Base-by-base conservation (phyloP, 345 rosid genomes). In the Psidium guajava region DNA sequence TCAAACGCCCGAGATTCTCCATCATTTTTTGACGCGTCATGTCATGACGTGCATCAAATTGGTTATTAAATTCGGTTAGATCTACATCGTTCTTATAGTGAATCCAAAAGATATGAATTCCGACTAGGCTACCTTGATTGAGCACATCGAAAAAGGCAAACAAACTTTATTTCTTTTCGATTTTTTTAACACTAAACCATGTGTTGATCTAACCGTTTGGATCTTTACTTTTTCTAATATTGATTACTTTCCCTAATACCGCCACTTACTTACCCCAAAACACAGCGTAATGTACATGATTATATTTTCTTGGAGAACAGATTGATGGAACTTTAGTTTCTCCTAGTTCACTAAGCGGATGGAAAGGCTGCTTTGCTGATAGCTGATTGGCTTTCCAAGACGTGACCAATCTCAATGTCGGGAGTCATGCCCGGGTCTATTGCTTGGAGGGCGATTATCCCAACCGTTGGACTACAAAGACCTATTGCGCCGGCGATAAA, bases 381-480 rank as follows among this genome's bases (percentile, higher is more conserved):
- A 57, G 21, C 44, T 91, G 91, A 92, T 42, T 90, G 5, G 4
- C 11, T 51, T 88, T 89, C 64, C 2, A 0, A 14, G 2, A 52
- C 2, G 86, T 90, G 5, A 2, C 57, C n/a, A 59, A 85, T 73
- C 88, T 91, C 49, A 3, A 28, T 28, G 14, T 90, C 2, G 93
- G 95, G 94, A 94, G 95, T 94, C 97, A 95, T 92, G 92, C 93
- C 96, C 93, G 94, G 95, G 92, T 91, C 36, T 36, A 36, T 36
- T 36, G 36, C 36, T 3, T 36, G 36, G 36, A 36, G 36, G 36
- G 36, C 3, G 3, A 36, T 36, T 36, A 36, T 36, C 36, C 36
- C 3, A 36, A 2, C 36, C 36, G 36, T 36, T 36, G 36, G 36
- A 36, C 36, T 36, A 36, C 36, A 36, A 36, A 36, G 36, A 3